Base-by-base conservation (phyloP, 495 filamentous ascomycete genomes). In the Alectoria sarmentosa region DNA sequence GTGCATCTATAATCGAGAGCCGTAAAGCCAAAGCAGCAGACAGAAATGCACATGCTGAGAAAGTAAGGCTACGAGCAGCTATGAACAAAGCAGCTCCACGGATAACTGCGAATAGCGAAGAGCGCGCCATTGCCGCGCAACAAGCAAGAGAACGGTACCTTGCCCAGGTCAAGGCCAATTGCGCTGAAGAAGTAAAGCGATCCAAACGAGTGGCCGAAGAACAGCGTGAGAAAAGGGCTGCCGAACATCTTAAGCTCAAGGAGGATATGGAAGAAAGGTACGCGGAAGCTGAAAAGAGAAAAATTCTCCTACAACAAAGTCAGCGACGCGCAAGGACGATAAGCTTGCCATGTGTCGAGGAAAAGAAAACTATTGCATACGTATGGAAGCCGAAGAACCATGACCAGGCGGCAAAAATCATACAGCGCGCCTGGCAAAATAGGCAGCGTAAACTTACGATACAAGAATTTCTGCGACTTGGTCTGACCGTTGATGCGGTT, bases 191-290 rank as follows among this genome's bases (percentile, higher is more conserved):
- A 75, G 94, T 98, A 57, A 89, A 89, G 69, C 83, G 92, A 56
- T 94, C 95, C 60, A 98, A 98, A 80, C 88, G 89, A 57, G 83
- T 96, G 56, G 94, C 94, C 4, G 90, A 96, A 77, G 93, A 87
- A 64, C 92, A 90, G 77, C 90, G 92, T 72, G 92, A 93, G 77
- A 88, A 89, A 72, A 87, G 93, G 67, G 91, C 94, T 64, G 88
- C 90, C 52, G 92, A 98, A 65, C 84, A 91, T 68, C 84, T 82
- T 69, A 88, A 86, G 67, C 73, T 93, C 63, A 80, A 82, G 39
- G 70, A 85, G 52, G 91, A 96, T 68, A 90, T 96, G 86, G 88
- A 94, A 68, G 91, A 92, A 76, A 87, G 91, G 64, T 82, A 93
- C 62, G 92, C 90, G 21, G 93, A 96, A 67, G 91, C 90, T 6